These are phyloP conservation scores for Lolium rigidum DNA, from an alignment of 176 grass and related monocot species.

Conservation along the genomic window DNA sequence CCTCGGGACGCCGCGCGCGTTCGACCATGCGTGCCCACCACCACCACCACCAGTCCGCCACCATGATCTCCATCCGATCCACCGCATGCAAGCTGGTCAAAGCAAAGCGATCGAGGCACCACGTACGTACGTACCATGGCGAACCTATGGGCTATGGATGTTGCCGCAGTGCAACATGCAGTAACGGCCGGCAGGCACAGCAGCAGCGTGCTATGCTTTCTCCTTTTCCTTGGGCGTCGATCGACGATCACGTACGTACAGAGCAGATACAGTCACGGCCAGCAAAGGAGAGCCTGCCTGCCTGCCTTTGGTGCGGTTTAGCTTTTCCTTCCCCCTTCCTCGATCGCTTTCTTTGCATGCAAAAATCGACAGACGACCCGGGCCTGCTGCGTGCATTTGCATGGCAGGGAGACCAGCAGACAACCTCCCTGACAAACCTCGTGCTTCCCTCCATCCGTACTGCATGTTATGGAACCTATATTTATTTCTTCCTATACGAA, in stretches of 20 bases:
- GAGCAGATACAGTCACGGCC: not conserved
- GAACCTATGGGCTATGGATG: not conserved
- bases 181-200: constrained; percentile 29
- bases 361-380: not conserved
- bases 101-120: constrained; percentile 1
- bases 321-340: not conserved
- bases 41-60: constrained; percentile 15
- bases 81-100: not conserved
- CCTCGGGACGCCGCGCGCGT: constrained; percentile 43
- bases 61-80: not conserved
- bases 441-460: constrained; percentile 35
- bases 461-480: too few species aligned
- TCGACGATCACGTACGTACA: constrained; percentile 23
- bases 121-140: too few species aligned
- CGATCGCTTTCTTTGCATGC: constrained; percentile 52
- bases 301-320: constrained; percentile 13
- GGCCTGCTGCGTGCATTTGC: not conserved
- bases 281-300: constrained; percentile 29
- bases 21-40: not conserved
- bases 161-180: not conserved
- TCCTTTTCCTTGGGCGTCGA: constrained; percentile 10
- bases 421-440: constrained; percentile 43
- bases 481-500: too few species aligned
- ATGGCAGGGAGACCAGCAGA: constrained; percentile 43
- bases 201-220: constrained; percentile 33